Evolutionary conservation across 495 filamentous ascomycete genomes (phyloP).

Genomic region (Physcia stellaris): DNA sequence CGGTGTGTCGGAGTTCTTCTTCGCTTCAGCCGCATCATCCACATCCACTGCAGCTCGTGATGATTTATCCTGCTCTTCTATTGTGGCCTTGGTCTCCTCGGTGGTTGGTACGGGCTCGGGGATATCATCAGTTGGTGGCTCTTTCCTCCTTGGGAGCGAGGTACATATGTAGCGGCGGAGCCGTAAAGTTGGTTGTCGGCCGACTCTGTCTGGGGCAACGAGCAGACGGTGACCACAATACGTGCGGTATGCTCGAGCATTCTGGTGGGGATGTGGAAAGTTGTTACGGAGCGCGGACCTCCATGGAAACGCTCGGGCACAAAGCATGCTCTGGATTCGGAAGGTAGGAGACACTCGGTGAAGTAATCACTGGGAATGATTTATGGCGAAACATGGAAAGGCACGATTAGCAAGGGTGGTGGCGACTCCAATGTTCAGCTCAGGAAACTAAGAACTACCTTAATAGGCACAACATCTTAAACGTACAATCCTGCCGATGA

Average conservation of each 20-base stretch:
- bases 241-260: neutral
- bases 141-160: slow-evolving; percentile 13
- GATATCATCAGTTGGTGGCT: slow-evolving; percentile 14
- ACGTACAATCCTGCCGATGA: no score
- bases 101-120: slow-evolving; percentile 27
- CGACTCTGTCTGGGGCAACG: neutral
- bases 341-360: no score
- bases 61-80: slow-evolving; percentile 24
- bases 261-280: neutral
- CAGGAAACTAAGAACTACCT: no score
- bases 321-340: slow-evolving; percentile 37
- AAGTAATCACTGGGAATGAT: no score
- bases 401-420: no score
- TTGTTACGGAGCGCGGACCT: slow-evolving; percentile 31
- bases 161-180: slow-evolving; percentile 9
- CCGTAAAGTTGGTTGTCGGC: neutral
- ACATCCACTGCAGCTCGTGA: slow-evolving; percentile 21
- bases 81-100: slow-evolving; percentile 20
- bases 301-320: slow-evolving; percentile 41
- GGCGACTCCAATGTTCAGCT: no score
- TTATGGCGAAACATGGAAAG: no score
- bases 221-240: neutral
- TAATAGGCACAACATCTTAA: no score
- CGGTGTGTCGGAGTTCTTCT: slow-evolving; percentile 21
- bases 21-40: slow-evolving; percentile 25